Evolutionary conservation across 208 protist genomes (phyloP).

Genomic region (Trichomonas gallinae): DNA sequence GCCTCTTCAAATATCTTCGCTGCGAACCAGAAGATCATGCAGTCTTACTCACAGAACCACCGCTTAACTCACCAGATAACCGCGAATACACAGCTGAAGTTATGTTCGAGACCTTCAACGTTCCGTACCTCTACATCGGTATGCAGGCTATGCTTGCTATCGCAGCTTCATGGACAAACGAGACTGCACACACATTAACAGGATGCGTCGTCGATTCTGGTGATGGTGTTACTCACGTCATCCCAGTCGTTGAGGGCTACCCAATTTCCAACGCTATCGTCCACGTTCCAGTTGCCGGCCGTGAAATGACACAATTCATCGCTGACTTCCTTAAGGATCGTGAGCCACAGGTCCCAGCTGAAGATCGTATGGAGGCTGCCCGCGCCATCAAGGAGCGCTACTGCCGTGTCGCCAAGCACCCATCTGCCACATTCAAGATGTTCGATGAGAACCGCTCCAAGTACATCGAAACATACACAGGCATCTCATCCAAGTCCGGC

Average conservation of each 20-base stretch:
- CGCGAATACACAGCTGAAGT: conserved; percentile 88
- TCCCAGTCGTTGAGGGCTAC: conserved; percentile 68
- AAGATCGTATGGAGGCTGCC: conserved; percentile 67
- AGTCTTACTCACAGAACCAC: conserved; percentile 82
- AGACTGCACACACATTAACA: conserved; percentile 44
- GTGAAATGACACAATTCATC: conserved; percentile 71
- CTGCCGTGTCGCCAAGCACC: conserved; percentile 72
- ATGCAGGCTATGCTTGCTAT: conserved; percentile 85
- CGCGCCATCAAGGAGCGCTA: conserved; percentile 68
- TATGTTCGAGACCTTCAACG: conserved; percentile 98
- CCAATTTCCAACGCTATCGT: conserved; percentile 78
- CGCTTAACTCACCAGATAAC: conserved; percentile 85
- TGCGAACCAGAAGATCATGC: conserved; percentile 87
- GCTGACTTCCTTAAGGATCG: conserved; percentile 66
- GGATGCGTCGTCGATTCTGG: conserved; percentile 89
- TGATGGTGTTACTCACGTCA: conserved; percentile 65
- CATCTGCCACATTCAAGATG: conserved; percentile 68
- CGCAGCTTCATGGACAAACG: conserved; percentile 65
- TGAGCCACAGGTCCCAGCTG: conserved; percentile 57
- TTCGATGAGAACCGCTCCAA: conserved; percentile 66
- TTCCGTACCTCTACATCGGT: conserved; percentile 72
- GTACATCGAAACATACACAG: conserved; percentile 58
- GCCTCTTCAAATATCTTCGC: conserved; percentile 84
- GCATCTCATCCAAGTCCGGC: background rate
- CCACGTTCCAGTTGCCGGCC: conserved; percentile 80